These are phyloP conservation scores for Penstemon barbatus DNA, from an alignment of 257 asterid species.

Conservation along the genomic window DNA sequence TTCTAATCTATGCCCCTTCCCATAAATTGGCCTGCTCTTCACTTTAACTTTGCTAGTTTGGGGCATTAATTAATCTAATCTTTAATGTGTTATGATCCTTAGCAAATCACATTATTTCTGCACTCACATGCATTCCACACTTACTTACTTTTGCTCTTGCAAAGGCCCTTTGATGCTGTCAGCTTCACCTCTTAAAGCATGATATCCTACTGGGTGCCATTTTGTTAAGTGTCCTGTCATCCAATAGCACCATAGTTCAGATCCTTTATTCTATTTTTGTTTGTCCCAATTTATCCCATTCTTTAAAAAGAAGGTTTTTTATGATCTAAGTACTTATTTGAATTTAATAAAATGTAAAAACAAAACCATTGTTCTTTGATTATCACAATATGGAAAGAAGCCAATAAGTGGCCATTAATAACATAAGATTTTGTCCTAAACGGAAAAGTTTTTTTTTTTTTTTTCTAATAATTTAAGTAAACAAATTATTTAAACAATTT, in stretches of 20 bases:
- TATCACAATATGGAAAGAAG: too few species aligned
- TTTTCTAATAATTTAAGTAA: too few species aligned
- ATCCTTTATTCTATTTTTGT: background rate
- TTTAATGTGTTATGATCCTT: background rate
- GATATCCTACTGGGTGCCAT: background rate
- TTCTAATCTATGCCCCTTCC: slow-evolving; percentile 12
- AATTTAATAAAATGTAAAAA: too few species aligned
- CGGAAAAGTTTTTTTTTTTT: too few species aligned
- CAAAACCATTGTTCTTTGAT: too few species aligned
- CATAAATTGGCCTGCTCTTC: background rate
- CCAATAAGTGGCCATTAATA: too few species aligned
- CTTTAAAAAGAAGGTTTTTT: background rate
- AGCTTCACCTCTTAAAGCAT: background rate
- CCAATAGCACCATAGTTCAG: background rate
- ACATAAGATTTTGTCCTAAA: too few species aligned
- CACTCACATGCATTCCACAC: background rate
- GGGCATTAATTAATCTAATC: background rate
- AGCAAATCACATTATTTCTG: background rate
- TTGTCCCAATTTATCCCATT: background rate
- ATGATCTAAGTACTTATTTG: background rate
- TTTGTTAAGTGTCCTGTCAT: background rate
- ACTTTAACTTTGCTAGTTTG: background rate
- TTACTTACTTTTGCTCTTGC: background rate
- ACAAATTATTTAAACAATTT: too few species aligned
- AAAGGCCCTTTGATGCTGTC: background rate